Evolutionary conservation across 148 eudicot species (phyloP), one percentile per base, ranked within the genome.

Genomic region (Arbutus unedo): DNA sequence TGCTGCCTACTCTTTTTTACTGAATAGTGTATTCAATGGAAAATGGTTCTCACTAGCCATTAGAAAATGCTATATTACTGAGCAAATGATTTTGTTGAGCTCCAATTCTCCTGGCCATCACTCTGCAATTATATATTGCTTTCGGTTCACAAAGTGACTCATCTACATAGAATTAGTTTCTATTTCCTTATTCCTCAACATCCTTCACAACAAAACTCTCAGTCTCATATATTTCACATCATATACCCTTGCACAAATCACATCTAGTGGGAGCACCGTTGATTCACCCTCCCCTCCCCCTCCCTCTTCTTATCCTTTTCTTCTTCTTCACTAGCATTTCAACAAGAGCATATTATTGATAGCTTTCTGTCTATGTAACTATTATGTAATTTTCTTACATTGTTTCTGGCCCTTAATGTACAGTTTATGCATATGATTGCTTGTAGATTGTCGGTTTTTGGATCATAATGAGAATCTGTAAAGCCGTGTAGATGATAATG

Each of bases 61-160:
- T 55, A 56, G 64, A 55, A 56, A 43, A 57, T 78, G 38, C 38
- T 31, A 0, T 31, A 31, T 31, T 31, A 31, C 31, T 57, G 51
- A 2, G 68, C 25, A 78, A 50, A 50, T 75, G 57, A 75, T 75
- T 23, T 43, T 75, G 59, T 21, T 10, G 59, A 75, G 81, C 16
- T 41, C 50, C 68, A 18, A 44, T 57, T 45, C 38, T 56, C 51
- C 50, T 51, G 41, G 43, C n/a, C 38, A 14, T 77, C 19, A 47
- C 38, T 77, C 19, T 77, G 23, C 15, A 15, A 31, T 64, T 16
- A 15, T 16, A 77, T 9, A 19, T 14, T 77, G 64, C 41, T 54
- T 43, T 0, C 18, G 4, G 44, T 66, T 25, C 4, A 9, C 13
- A 66, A 66, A 23, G 3, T 9, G 16, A 13, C 38, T 66, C 16